Conservation (phyloP, 2,329 filamentous ascomycete genomes). For the Ophioceras dolichostomum region DNA sequence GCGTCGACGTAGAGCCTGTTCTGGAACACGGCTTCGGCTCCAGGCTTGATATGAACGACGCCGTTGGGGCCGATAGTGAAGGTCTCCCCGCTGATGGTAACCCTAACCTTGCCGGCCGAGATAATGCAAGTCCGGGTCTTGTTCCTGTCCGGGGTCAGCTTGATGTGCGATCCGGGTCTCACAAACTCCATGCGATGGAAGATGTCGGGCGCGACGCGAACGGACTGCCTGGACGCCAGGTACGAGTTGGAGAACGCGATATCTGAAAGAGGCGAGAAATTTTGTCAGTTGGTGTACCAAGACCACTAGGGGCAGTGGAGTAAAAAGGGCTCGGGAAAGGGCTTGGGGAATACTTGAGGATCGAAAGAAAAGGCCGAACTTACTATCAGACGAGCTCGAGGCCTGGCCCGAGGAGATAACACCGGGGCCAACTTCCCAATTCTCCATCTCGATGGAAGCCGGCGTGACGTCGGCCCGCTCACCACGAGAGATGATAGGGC, state of each 20-base stretch:
- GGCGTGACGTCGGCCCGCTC: conserved; percentile 3
- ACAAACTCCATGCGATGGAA: conserved; percentile 16
- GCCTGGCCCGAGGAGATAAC: no score
- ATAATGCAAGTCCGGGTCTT: conserved; percentile 15
- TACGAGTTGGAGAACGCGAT: conserved; percentile 22
- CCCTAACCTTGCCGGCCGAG: conserved; percentile 16
- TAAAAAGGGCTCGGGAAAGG: neutral
- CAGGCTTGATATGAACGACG: conserved; percentile 27
- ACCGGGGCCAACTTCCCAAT: conserved; percentile 23
- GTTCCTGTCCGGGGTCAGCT: conserved; percentile 8
- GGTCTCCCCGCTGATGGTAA: conserved; percentile 14
- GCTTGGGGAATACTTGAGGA: no score
- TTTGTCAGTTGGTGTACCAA: neutral
- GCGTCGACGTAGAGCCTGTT: conserved; percentile 33
- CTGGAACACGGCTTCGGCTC: conserved; percentile 21
- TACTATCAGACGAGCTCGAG: no score
- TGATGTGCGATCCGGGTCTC: conserved; percentile 9
- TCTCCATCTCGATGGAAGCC: conserved; percentile 19
- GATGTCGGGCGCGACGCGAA: conserved; percentile 14
- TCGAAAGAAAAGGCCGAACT: no score
- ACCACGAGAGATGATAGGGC: conserved; percentile 10
- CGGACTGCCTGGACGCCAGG: conserved; percentile 12
- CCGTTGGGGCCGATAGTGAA: conserved; percentile 30
- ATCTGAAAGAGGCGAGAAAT: conserved; percentile 7
- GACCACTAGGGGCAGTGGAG: no score